Conservation (phyloP, 371 early-diverging fungal species). For the Umbelopsis sp. region DNA sequence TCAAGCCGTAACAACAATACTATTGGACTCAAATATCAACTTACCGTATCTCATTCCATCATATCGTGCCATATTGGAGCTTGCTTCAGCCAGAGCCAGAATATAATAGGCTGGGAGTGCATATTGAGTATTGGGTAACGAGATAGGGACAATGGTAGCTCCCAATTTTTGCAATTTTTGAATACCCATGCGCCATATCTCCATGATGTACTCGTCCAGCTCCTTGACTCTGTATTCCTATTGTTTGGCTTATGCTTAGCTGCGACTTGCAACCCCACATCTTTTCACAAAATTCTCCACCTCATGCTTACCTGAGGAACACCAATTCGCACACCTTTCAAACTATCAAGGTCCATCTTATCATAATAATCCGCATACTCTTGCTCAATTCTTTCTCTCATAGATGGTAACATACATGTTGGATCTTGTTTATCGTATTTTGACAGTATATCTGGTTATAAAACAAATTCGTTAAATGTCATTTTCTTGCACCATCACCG, state of each 20-base stretch:
- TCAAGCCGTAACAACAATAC: too few relatives aligned
- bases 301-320: conserved; percentile 52
- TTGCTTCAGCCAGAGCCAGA: conserved; percentile 90
- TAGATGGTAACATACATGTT: conserved; percentile 48
- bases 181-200: conserved; percentile 69
- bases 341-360: conserved; percentile 32
- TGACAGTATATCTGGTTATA: conserved; percentile 54
- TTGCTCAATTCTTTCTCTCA: conserved; percentile 32
- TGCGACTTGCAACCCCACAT: not conserved
- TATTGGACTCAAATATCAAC: not conserved
- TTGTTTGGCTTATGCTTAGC: conserved; percentile 29
- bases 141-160: conserved; percentile 71
- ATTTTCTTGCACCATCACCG: not conserved
- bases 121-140: conserved; percentile 69
- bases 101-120: conserved; percentile 89
- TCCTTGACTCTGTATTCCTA: conserved; percentile 79
- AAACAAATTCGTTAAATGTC: not conserved
- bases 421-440: conserved; percentile 64
- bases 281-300: conserved; percentile 15
- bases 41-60: conserved; percentile 88
- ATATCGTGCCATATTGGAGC: conserved; percentile 87
- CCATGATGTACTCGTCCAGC: conserved; percentile 51
- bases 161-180: conserved; percentile 59
- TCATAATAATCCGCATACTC: conserved; percentile 28
- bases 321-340: conserved; percentile 71